Evolutionary conservation across 2,329 filamentous ascomycete species (phyloP), one percentile per base, ranked within the genome.

Genomic region (Fusarium hostae): DNA sequence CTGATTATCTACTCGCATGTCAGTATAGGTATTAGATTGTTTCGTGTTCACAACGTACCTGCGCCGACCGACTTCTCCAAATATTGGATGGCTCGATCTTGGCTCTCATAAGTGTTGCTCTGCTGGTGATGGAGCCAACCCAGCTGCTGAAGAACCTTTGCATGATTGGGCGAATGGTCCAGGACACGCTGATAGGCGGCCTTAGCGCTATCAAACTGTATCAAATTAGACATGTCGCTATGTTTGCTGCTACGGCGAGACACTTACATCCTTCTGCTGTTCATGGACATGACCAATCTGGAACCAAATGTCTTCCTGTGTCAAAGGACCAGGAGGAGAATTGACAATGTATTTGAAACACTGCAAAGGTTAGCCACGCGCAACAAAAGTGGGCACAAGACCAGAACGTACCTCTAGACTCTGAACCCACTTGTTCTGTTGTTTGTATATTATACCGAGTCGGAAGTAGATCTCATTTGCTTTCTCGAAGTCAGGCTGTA

Each of bases 231-330:
- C 70, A 84, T 57, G 83, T n/a, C 10, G 37, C 44, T 15, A 22
- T 15, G 9, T 26, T 34, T 15, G 2, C 11, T 39, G 18, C 22
- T 15, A 16, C 20, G 8, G n/a, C n/a, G 20, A 11, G n/a, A n/a
- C 20, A 87, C 94, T 84, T 86, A 97, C 95, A 78, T 99, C 96
- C 87, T 98, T 98, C 82, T 98, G 95, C 78, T 98, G 96, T 80
- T 99, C 96, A 78, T 99, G 95, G 54, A 99, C 96, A 81, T 99
- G 96, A 30, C 96, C 96, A 78, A 99, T 98, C 82, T 99, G 96
- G 85, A 99, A 99, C 95, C 95, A 98, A 67, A 99, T 99, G 77
- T 99, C 96, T 81, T 98, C 95, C 81, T 98, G 95, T 0, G 95
- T 98, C 76, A 99, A 82, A 5, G 96, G 96, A 7, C 94, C 91